Evolutionary conservation across 2,329 filamentous ascomycete genomes (phyloP).

Genomic region (Simplicillium sp.): DNA sequence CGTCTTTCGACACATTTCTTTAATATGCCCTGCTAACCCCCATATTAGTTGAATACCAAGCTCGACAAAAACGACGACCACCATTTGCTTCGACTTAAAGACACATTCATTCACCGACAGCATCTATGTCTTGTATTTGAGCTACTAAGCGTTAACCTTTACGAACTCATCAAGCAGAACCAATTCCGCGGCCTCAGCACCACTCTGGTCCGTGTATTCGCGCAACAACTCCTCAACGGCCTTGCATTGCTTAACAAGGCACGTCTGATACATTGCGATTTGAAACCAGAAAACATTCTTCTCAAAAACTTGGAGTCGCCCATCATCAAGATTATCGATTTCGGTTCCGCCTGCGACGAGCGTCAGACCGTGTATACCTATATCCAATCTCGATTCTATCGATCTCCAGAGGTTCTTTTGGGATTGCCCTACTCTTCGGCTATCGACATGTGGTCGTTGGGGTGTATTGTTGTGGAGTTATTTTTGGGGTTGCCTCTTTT

Average conservation of each 20-base stretch:
- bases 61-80: constrained; percentile 99
- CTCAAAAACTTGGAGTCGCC: constrained; percentile 97
- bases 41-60: constrained; percentile 76
- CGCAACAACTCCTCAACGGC: constrained; percentile 90
- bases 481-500: constrained; percentile 93
- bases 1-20: too few species aligned
- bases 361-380: constrained; percentile 98
- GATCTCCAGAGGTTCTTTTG: constrained; percentile 91
- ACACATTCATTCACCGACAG: constrained; percentile 96
- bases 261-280: constrained; percentile 90
- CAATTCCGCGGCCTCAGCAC: constrained; percentile 97
- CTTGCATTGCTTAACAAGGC: constrained; percentile 91
- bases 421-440: constrained; percentile 95
- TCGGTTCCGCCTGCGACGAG: constrained; percentile 96
- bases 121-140: constrained; percentile 97
- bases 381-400: constrained; percentile 96
- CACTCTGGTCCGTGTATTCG: constrained; percentile 92
- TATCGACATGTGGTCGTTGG: constrained; percentile 99
- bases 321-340: constrained; percentile 99
- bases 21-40: constrained; percentile 4
- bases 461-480: constrained; percentile 95
- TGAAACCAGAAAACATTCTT: constrained; percentile 97
- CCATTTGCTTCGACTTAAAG: constrained; percentile 85
- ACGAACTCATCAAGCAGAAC: constrained; percentile 98
- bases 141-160: constrained; percentile 90